Conservation (phyloP, 441 rosid species). For the Capsella rubella region DNA sequence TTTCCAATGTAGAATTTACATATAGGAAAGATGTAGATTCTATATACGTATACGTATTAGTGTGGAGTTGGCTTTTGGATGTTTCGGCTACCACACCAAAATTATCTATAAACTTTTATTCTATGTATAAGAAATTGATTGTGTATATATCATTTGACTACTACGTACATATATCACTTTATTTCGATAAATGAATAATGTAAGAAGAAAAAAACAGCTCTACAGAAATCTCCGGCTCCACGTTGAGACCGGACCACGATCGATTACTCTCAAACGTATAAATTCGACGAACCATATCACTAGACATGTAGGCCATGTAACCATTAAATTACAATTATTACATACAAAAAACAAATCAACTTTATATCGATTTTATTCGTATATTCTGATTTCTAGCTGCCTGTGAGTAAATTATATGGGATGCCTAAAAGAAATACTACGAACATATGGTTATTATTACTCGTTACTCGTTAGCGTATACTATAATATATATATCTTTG, state of each 20-base stretch:
- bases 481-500: background rate
- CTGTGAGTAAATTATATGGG: background rate
- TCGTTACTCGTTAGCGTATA: background rate
- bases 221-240: slow-evolving; percentile 5
- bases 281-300: slow-evolving; percentile 32
- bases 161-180: background rate
- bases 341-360: slow-evolving; percentile 2
- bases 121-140: background rate
- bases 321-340: slow-evolving; percentile 22
- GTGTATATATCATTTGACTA: background rate
- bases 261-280: slow-evolving; percentile 6
- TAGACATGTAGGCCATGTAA: slow-evolving; percentile 40
- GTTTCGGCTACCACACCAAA: background rate
- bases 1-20: background rate
- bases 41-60: background rate
- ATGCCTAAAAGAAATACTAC: background rate
- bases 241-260: slow-evolving; percentile 24
- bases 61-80: background rate
- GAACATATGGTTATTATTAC: background rate
- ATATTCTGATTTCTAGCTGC: slow-evolving; percentile 2
- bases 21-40: background rate
- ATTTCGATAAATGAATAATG: background rate
- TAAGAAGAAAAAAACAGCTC: background rate
- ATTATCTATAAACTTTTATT: background rate
- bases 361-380: background rate